Base-by-base conservation (phyloP, 164 flowering plant genomes). In the Buxus sempervirens region DNA sequence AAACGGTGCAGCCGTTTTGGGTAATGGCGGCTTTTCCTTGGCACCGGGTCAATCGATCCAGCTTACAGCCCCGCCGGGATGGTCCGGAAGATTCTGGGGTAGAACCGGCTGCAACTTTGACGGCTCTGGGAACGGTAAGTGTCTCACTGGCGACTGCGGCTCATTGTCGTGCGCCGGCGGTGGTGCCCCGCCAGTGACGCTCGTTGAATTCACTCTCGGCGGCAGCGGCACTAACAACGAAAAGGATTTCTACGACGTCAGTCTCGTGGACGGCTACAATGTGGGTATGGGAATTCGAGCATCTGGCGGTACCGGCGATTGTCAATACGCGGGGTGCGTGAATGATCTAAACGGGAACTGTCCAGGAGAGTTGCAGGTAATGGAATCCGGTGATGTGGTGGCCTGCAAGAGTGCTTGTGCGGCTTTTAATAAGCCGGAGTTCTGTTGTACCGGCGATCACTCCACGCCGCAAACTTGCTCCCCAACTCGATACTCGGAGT, bases 41-140 rank as follows among this genome's bases (percentile, higher is more conserved):
- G 14, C 84, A 1, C 81, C 95, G 0, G 90, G 88, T 2, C 74
- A 75, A 1, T 78, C 95, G 0, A 21, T 65, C 10, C 77, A 80
- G 64, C 66, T 94, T 70, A 64, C 79, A 0, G 92, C 90, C 0
- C 93, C 91, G 13, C 73, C 83, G 0, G 88, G 89, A 1, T 94
- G 96, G 96, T 91, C 98, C 12, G 98, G 98, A 66, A 78, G 98
- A 26, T 79, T 94, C 67, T 94, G 98, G 98, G 97, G 76, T 10
- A 65, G 98, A 9, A 94, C 98, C 0, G 93, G 86, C 25, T 91
- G 98, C 86, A 79, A 70, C 72, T 94, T 94, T 69, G 90, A 90
- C 70, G 67, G 24, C 21, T 54, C 84, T 19, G 96, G 96, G 13
- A 48, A 53, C 42, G 98, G 97, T 1, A 67, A 74, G 5, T 94